Conservation (phyloP, 257 asterid species). For the Solanum infundibuliforme region DNA sequence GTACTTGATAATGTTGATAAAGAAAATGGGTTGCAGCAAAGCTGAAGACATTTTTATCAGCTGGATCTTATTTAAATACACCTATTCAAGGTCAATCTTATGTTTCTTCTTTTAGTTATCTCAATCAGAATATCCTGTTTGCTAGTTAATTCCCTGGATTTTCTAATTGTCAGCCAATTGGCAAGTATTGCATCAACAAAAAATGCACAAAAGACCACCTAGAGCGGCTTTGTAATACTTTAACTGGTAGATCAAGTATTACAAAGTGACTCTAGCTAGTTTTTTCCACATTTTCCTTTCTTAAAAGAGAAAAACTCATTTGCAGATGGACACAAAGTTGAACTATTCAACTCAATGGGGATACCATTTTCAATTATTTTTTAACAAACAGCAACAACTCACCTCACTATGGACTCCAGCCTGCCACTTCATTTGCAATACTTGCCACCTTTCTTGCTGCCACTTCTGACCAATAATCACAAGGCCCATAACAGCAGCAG, state of each 20-base stretch:
- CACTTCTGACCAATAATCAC: conserved; percentile 74
- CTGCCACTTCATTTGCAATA: conserved; percentile 59
- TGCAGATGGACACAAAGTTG: background rate
- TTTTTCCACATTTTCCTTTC: background rate
- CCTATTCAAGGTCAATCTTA: background rate
- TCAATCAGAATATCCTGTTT: background rate
- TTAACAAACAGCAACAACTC: background rate
- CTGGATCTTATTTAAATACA: background rate
- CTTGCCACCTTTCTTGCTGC: conserved; percentile 76
- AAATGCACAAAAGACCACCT: background rate
- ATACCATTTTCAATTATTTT: background rate
- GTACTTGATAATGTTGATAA: background rate
- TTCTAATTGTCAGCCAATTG: background rate
- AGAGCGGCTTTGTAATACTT: background rate
- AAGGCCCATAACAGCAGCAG: conserved; percentile 86
- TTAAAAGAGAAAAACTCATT: background rate
- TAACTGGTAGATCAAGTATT: background rate
- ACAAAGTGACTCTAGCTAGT: background rate
- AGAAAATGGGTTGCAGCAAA: background rate
- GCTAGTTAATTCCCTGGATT: background rate
- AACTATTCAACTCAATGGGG: background rate
- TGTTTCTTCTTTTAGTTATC: background rate
- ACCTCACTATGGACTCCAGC: conserved; percentile 47
- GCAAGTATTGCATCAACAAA: background rate
- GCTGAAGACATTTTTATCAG: background rate